phyloP scores from a whole-genome alignment of 495 filamentous ascomycete genomes.

The Aspergillus taichungensis region DNA sequence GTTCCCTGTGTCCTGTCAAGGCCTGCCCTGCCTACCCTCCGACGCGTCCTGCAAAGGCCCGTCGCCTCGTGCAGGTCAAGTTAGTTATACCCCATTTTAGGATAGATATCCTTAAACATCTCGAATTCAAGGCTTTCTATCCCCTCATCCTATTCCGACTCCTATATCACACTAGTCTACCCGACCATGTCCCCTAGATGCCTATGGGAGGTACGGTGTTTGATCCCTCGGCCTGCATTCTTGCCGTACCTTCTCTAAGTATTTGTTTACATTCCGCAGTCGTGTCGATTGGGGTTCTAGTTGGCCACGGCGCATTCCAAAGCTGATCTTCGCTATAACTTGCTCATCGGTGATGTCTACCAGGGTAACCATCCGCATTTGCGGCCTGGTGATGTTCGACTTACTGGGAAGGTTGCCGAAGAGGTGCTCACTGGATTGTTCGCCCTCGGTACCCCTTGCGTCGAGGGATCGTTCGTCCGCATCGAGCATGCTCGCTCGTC shows the following conservation, averaged over 20 bases:
- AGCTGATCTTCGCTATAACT: constrained; percentile 15
- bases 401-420: constrained; percentile 31
- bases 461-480: constrained; percentile 21
- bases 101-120: constrained; percentile 8
- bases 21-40: constrained; percentile 16
- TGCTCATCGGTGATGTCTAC: constrained; percentile 20
- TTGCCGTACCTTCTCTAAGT: constrained; percentile 12
- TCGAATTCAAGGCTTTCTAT: constrained; percentile 14
- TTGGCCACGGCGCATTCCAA: constrained; percentile 30
- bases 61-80: constrained; percentile 18
- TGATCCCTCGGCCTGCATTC: constrained; percentile 28
- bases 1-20: constrained; percentile 30
- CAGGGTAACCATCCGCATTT: neutral
- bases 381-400: too few species aligned
- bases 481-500: constrained; percentile 30
- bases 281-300: constrained; percentile 13
- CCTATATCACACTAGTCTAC: constrained; percentile 6
- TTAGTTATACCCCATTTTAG: constrained; percentile 15
- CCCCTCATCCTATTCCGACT: constrained; percentile 11
- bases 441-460: constrained; percentile 34
- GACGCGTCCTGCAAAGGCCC: constrained; percentile 20
- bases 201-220: constrained; percentile 13
- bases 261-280: constrained; percentile 11
- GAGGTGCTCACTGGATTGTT: constrained; percentile 33
- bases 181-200: constrained; percentile 11